Percentiles rank a stretch among this genome's conserved stretches.
Evolutionary conservation across 2,329 filamentous ascomycete genomes (phyloP).

Genomic region (Arthrobotrys sinensis): DNA sequence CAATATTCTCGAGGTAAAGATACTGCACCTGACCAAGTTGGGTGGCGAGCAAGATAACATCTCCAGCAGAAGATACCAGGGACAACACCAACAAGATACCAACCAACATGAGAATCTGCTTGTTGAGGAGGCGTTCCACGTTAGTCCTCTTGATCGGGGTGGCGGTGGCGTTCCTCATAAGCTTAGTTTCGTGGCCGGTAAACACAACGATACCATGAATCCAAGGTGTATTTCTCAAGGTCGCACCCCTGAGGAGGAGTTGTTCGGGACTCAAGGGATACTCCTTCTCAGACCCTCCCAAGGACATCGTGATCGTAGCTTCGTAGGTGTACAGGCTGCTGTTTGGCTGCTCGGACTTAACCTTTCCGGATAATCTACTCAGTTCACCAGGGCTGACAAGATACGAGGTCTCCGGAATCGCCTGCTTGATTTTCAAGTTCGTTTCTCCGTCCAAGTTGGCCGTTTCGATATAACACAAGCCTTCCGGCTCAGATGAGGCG

Average conservation of each 20-base stretch:
- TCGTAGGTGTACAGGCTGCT: conserved; percentile 99
- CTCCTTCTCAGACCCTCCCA: conserved; percentile 93
- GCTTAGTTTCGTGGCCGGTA: conserved; percentile 96
- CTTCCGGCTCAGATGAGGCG: conserved; percentile 96
- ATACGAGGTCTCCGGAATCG: conserved; percentile 88
- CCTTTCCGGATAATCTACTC: conserved; percentile 84
- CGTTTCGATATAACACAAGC: conserved; percentile 98
- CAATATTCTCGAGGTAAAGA: conserved; percentile 77
- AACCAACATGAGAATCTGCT: conserved; percentile 90
- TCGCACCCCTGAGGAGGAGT: conserved; percentile 90
- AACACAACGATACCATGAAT: conserved; percentile 97
- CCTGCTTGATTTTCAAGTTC: conserved; percentile 99
- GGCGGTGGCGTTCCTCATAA: conserved; percentile 98
- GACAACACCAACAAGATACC: conserved; percentile 86
- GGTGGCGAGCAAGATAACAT: conserved; percentile 75
- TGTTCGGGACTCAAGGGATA: conserved; percentile 91
- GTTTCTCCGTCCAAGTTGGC: conserved; percentile 98
- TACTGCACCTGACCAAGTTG: conserved; percentile 80
- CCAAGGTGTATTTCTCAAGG: conserved; percentile 95
- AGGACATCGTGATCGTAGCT: conserved; percentile 90
- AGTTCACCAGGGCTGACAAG: conserved; percentile 90
- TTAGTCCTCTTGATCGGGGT: conserved; percentile 98
- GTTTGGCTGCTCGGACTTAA: conserved; percentile 97
- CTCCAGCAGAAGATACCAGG: conserved; percentile 90
- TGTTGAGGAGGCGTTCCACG: conserved; percentile 93